These are phyloP conservation scores for Isatis tinctoria DNA, from an alignment of 345 rosid species.

Conservation along the genomic window DNA sequence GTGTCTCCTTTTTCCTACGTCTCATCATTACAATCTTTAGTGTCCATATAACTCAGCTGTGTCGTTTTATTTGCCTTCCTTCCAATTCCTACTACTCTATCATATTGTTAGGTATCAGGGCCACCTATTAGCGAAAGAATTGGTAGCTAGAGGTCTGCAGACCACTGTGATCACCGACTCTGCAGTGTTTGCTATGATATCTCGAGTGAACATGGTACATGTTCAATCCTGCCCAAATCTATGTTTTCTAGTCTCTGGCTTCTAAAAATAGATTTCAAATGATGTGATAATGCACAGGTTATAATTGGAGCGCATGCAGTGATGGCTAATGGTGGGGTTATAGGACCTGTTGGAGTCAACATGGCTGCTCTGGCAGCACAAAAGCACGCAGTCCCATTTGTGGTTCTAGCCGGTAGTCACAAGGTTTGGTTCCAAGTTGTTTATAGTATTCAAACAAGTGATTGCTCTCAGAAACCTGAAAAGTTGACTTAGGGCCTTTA, in stretches of 20 bases:
- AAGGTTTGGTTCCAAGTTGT: conserved; percentile 50
- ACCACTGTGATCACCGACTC: conserved; percentile 94
- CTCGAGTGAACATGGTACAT: conserved; percentile 89
- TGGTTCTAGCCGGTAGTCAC: conserved; percentile 95
- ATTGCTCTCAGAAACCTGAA: not conserved
- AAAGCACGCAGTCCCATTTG: conserved; percentile 98
- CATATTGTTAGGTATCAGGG: conserved; percentile 74
- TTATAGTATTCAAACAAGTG: not conserved
- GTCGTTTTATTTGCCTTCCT: not conserved
- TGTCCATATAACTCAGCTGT: not conserved
- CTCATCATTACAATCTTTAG: not conserved
- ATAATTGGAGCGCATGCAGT: conserved; percentile 99
- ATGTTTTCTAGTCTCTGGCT: not conserved
- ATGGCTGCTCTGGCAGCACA: conserved; percentile 97
- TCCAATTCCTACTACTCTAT: not conserved
- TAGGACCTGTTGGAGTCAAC: conserved; percentile 97
- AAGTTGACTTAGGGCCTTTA: not conserved
- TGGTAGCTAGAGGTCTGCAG: conserved; percentile 89
- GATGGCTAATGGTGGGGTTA: conserved; percentile 97
- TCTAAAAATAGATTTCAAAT: conserved; percentile 8
- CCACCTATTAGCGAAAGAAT: conserved; percentile 83
- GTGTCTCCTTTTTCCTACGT: conserved; percentile 9
- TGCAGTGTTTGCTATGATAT: conserved; percentile 98
- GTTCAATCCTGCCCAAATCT: not conserved
- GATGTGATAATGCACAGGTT: conserved; percentile 49